Conservation (phyloP, 2,329 filamentous ascomycete species). For the Beauveria brongniartii region DNA sequence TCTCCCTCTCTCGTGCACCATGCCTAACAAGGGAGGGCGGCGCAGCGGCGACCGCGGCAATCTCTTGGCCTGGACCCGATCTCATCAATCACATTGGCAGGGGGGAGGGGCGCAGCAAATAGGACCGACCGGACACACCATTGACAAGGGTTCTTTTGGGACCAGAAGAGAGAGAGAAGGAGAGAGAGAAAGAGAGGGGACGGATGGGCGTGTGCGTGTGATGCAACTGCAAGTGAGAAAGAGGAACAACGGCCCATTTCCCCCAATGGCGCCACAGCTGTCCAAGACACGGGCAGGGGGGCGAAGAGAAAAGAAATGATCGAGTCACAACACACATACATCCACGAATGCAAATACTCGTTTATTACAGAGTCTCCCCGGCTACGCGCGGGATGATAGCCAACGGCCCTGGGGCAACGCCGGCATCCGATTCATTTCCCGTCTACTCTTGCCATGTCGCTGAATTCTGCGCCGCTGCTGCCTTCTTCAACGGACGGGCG, state of each 20-base stretch:
- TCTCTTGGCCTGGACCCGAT: slow-evolving; percentile 8
- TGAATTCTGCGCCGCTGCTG: not conserved
- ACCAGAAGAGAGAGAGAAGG: not conserved
- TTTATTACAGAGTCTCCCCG: not conserved
- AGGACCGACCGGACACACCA: not conserved
- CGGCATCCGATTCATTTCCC: not conserved
- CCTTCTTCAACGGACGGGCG: slow-evolving; percentile 7
- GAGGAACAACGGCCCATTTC: slow-evolving; percentile 4
- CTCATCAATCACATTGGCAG: slow-evolving; percentile 4
- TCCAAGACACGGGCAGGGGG: slow-evolving; percentile 3
- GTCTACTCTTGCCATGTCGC: not conserved
- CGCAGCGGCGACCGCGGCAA: not conserved
- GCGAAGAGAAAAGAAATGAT: slow-evolving; percentile 5
- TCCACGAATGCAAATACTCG: not conserved
- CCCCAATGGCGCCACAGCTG: not conserved
- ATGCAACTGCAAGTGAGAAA: slow-evolving; percentile 6
- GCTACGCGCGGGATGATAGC: not conserved
- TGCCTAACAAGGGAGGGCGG: not conserved
- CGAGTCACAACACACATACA: slow-evolving; percentile 1
- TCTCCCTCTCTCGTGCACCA: too few species aligned
- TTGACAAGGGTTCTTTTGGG: not conserved
- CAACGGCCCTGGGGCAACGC: not conserved
- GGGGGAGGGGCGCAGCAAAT: not conserved
- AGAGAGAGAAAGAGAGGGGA: too few species aligned
- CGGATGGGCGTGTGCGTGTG: not conserved